Base-by-base conservation (phyloP, 176 grass and related monocot genomes). In the Zoysia japonica region DNA sequence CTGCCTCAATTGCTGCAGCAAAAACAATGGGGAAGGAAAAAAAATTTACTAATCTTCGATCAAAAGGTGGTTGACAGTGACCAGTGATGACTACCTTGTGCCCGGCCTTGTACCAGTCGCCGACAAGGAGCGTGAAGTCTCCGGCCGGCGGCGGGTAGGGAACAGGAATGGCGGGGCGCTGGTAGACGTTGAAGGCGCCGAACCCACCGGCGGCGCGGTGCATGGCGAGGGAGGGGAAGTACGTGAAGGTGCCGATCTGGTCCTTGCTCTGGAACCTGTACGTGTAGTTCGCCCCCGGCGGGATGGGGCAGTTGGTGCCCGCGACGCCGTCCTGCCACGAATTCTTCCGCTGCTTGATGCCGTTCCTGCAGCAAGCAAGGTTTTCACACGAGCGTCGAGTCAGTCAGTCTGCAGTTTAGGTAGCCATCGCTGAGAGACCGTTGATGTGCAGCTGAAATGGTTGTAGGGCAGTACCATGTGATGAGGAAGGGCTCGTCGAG, bases 261-360 rank as follows among this genome's bases (percentile, higher is more conserved):
- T 97, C 94, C 70, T 97, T 97, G 59, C 80, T 35, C 57, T 94
- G 94, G 73, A 97, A 90, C 61, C 80, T 91, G 89, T 97, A 97
- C 1, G 94, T 97, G 87, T 90, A 94, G 87, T 97, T 97, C 61
- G 8, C 74, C 0, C 84, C 82, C 1, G 89, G 85, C 0, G 83
- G 89, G 70, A 97, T 97, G 28, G 89, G 89, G 76, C 94, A 94
- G 83, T 97, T 97, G 50, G 94, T 97, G 12, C 94, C 94, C 11
- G 83, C 39, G 3, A 97, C 94, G 50, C 94, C 94, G 75, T 94
- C 94, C 79, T 94, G 94, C 94, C 94, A 97, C 37, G 94, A 97
- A 79, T 97, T 97, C 88, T 94, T 97, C 15, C 94, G 82, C 83
- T 97, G 91, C 75, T 92, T 92, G 75, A 97, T 90, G 17, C 94